Evolutionary conservation across 2,329 filamentous ascomycete genomes (phyloP), one percentile per base, ranked within the genome.

Genomic region (Pyricularia pennisetigena): DNA sequence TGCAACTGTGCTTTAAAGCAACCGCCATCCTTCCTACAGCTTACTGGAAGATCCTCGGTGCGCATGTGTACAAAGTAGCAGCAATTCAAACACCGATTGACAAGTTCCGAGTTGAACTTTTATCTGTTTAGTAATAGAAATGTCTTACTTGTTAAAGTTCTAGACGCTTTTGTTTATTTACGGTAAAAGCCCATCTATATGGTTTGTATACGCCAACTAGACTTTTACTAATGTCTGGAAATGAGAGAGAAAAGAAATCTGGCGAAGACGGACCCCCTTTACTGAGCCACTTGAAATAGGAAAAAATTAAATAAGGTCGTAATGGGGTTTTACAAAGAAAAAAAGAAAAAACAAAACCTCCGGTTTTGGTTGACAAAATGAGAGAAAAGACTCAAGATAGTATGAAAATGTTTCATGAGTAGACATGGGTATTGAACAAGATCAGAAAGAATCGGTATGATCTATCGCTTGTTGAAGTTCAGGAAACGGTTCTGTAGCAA

Each of bases 381-480:
- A 35, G 3, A 9, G 7, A n/a, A 63, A 29, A 29, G 2, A 63
- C 16, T 6, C 1, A 63, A 8, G 10, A 29, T 24, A n/a, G 7
- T n/a, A n/a, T 12, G 5, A 2, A 41, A 24, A 65, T 30, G 26
- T 30, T 3, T 20, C 12, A 5, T 64, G 29, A 12, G 16, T 32
- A 41, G 30, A 20, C 30, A 35, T 30, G 20, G 26, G 16, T 29
- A 28, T 64, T 20, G 12, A 30, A 23, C 32, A 35, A 35, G 12
- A 6, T 8, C 5, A 65, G 14, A n/a, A 65, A 64, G 29, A 65
- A 24, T 20, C 9, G 20, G 3, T 12, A 32, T n/a, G 16, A 26
- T 30, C 16, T 67, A 84, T 71, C 83, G 78, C 72, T 79, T 79
- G 77, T 86, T 85, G 73, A 82, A 85, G 75, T 86, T 85, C 65